These are phyloP conservation scores for Rhamnella rubrinervis DNA, from an alignment of 331 rosid genomes.

Conservation along the genomic window DNA sequence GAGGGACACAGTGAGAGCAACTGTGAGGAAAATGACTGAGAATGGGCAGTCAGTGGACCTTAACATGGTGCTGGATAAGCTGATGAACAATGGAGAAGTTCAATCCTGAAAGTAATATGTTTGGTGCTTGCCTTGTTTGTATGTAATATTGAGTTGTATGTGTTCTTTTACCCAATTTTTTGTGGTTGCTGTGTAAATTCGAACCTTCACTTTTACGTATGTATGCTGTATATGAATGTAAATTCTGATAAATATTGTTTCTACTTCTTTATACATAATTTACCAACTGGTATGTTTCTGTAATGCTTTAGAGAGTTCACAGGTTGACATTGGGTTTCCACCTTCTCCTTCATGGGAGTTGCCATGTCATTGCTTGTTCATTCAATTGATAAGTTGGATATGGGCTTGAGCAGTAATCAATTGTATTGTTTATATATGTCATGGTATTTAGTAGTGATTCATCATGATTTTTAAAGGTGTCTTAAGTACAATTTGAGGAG, in stretches of 20 bases:
- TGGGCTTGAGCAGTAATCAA: too few relatives aligned
- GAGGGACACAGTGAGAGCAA: conserved; percentile 45
- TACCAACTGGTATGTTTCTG: too few relatives aligned
- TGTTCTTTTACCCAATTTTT: background rate
- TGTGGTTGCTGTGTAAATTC: background rate
- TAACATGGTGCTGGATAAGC: conserved; percentile 43
- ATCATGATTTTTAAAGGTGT: too few relatives aligned
- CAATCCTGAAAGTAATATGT: conserved; percentile 10
- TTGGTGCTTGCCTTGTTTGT: background rate
- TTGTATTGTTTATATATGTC: too few relatives aligned
- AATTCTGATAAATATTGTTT: background rate
- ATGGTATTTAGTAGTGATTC: too few relatives aligned
- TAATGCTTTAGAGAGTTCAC: too few relatives aligned
- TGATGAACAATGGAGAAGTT: conserved; percentile 37
- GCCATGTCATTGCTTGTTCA: too few relatives aligned
- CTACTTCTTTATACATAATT: too few relatives aligned
- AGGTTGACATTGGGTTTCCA: too few relatives aligned
- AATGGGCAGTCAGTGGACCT: conserved; percentile 41
- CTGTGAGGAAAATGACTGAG: conserved; percentile 36
- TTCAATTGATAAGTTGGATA: too few relatives aligned
- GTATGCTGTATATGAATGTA: conserved; percentile 3
- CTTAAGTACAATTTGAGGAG: too few relatives aligned
- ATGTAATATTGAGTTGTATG: background rate
- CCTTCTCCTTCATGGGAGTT: too few relatives aligned
- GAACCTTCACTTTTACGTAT: background rate